Percentiles rank a stretch among this genome's conserved stretches.
Evolutionary conservation across 225 moss, liverwort and hornwort species (phyloP).

Genomic region (Physcomitrium patens): DNA sequence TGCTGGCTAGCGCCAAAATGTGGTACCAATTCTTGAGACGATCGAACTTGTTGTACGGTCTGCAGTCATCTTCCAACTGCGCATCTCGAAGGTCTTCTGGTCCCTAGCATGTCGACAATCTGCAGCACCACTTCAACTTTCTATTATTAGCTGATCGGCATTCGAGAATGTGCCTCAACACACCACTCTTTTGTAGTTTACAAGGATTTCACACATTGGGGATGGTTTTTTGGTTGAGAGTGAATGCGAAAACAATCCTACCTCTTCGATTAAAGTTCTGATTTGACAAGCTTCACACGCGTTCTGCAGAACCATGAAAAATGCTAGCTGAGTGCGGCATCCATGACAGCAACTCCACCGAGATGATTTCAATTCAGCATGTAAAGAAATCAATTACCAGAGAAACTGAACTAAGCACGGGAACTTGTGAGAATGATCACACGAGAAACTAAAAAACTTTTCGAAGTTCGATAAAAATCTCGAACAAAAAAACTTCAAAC

Average conservation of each 20-base stretch:
- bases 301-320: neutral
- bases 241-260: too few species aligned
- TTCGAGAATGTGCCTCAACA: neutral
- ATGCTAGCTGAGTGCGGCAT: neutral
- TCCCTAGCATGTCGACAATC: conserved; percentile 22
- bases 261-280: too few species aligned
- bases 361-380: neutral
- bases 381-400: neutral
- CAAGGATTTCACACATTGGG: neutral
- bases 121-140: conserved; percentile 25
- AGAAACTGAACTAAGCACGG: too few species aligned
- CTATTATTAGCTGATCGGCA: neutral
- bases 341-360: neutral
- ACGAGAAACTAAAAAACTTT: too few species aligned
- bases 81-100: conserved; percentile 6
- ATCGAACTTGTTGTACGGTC: neutral
- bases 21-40: neutral
- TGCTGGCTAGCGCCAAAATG: neutral
- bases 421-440: too few species aligned
- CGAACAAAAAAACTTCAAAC: too few species aligned
- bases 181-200: neutral
- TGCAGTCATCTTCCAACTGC: conserved; percentile 21
- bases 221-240: too few species aligned
- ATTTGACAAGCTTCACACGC: neutral
- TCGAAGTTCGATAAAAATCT: too few species aligned